Evolutionary conservation across 495 filamentous ascomycete genomes (phyloP), one percentile per base, ranked within the genome.

Genomic region (Halenospora varia): DNA sequence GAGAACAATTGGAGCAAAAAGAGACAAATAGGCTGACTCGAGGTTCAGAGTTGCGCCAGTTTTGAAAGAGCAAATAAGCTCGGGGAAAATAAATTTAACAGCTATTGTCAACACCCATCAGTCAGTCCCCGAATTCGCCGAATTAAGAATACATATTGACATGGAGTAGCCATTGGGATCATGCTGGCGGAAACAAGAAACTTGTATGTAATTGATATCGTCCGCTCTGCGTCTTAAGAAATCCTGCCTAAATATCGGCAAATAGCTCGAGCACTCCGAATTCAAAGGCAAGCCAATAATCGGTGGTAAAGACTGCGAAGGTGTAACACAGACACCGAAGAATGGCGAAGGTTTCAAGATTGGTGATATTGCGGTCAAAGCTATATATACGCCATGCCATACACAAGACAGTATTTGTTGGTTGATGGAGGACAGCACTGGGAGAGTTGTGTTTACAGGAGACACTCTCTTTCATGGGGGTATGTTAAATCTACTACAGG

Each of bases 351-450:
- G 71, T 11, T 97, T 97, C 78, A 87, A 82, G 62, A 84, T 97
- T 56, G 94, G 95, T 55, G 81, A 87, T 53, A 93, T 98, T 65
- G 79, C 79, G 1, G 90, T 97, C 51, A 94, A 83, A 66, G 89
- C 88, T n/a, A 72, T 97, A 22, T 87, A 97, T 72, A 98, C 94
- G 8, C 94, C 94, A 2, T 98, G 94, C 69, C 95, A 98, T 69
- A 98, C 94, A 2, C 94, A 97, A 71, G 94, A 98, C 70, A 96
- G 91, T 66, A 96, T 98, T 62, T 97, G 94, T 79, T 98, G 70
- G 66, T 78, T 76, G 41, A 62, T 94, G 77, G 81, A 96, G 70
- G 94, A 97, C 65, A 84, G 82, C 10, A 76, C 85, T 23, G 84
- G 96, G 48, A 84, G 80, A 61, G 95, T 80, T 9, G 89, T 97